A percentile compares a stretch with the other conserved stretches of the same genome.
Evolutionary conservation across 164 flowering plant species (phyloP).

Genomic region (Dillenia suffruticosa): DNA sequence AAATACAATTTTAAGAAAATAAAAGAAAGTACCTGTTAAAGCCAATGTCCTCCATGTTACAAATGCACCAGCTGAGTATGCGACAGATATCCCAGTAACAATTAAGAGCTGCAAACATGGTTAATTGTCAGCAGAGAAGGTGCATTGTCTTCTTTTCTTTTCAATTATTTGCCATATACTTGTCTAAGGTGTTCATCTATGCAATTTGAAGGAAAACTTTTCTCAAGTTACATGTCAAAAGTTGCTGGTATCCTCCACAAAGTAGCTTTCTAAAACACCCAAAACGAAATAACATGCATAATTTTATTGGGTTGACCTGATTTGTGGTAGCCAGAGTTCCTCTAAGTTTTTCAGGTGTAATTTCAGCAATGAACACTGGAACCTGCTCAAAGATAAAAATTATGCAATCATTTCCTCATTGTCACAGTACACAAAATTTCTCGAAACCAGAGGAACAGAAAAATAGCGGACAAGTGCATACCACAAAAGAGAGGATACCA

Average conservation of each 20-base stretch:
- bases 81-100: constrained; percentile 35
- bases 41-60: constrained; percentile 58
- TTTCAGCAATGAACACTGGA: constrained; percentile 74
- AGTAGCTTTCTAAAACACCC: too few relatives aligned
- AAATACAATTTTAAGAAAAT: not conserved
- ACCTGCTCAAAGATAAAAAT: constrained; percentile 19
- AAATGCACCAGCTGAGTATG: constrained; percentile 38
- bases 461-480: constrained; percentile 14
- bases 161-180: too few relatives aligned
- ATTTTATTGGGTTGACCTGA: constrained; percentile 31
- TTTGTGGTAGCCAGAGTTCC: constrained; percentile 55
- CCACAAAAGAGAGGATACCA: constrained; percentile 62
- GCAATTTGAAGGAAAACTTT: too few relatives aligned
- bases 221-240: too few relatives aligned
- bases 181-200: too few relatives aligned
- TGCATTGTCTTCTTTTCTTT: not conserved
- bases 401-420: not conserved
- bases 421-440: not conserved
- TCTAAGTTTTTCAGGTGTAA: constrained; percentile 70
- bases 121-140: not conserved
- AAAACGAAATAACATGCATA: too few relatives aligned
- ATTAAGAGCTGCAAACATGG: constrained; percentile 38
- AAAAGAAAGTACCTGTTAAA: constrained; percentile 35
- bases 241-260: too few relatives aligned
- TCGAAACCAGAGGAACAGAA: too few relatives aligned